Evolutionary conservation across 2,329 filamentous ascomycete species (phyloP), one percentile per base, ranked within the genome.

Genomic region (Cytospora chrysosperma): DNA sequence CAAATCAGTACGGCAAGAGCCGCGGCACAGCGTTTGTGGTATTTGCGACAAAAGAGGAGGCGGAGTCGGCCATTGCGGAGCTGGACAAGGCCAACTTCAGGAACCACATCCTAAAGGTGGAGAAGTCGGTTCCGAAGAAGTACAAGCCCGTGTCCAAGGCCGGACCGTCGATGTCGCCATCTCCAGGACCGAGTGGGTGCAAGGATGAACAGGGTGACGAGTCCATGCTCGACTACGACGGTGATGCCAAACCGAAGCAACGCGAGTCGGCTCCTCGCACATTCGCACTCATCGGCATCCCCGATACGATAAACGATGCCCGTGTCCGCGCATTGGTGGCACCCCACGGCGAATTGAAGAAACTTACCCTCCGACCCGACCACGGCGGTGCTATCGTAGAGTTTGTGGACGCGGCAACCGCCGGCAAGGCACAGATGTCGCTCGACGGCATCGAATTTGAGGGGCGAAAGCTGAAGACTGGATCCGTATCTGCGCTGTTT

Each of bases 291-390:
- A 85, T 97, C 76, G 90, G 93, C 67, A 80, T 99, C 1, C 92
- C 95, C 0, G 95, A 98, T 72, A 98, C 93, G 0, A 86, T 98
- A 70, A 97, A 96, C 68, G 92, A 96, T 71, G 87, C 90, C 1
- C 91, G 93, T 32, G 86, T 99, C 61, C 86, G 86, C 52, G 82
- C 87, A 0, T 79, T 96, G 3, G 87, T 90, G 10, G 89, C 92
- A 69, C 83, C 86, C 1, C 82, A 88, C 52, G 93, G 92, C 0
- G 75, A 82, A 1, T 81, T 97, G 27, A 81, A 88, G 67, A 94
- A 93, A 74, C 82, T 98, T 4, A 82, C 90, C 15, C 81, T 97
- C 13, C 88, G 92, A 53, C 92, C 93, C 1, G 86, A 92, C 65
- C 91, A 96, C 67, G 88, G 89, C 63, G 93, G 93, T 15, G 95